phyloP scores from a whole-genome alignment of 176 grass and related monocot genomes.

The Luzula sylvatica region DNA sequence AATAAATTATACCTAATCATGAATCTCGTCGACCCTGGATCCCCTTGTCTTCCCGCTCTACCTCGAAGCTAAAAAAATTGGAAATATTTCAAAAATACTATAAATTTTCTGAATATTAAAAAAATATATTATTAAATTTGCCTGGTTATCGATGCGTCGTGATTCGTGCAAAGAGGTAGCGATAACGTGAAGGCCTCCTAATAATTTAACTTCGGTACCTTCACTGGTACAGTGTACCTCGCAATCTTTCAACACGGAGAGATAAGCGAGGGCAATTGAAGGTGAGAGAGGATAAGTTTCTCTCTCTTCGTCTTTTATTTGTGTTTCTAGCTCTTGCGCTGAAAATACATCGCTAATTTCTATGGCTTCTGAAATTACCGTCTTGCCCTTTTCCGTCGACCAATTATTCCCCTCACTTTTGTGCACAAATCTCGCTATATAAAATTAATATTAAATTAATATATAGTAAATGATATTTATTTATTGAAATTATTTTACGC shows the following conservation, averaged over 20 bases:
- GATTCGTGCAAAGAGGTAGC: slow-evolving; percentile 96
- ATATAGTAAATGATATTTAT: slow-evolving; percentile 7
- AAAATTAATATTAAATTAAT: too few relatives aligned
- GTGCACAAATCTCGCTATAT: slow-evolving; percentile 81
- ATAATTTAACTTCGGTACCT: slow-evolving; percentile 71
- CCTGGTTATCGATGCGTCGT: slow-evolving; percentile 93
- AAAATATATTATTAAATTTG: too few relatives aligned
- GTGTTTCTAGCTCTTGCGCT: slow-evolving; percentile 59
- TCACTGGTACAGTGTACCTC: slow-evolving; percentile 70
- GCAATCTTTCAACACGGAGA: slow-evolving; percentile 66
- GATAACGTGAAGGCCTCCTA: slow-evolving; percentile 96
- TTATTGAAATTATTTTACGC: background rate
- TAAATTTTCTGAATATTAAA: slow-evolving; percentile 10
- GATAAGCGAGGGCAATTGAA: slow-evolving; percentile 66
- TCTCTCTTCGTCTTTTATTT: slow-evolving; percentile 31
- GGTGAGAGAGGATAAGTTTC: slow-evolving; percentile 58
- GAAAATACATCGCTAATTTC: slow-evolving; percentile 57
- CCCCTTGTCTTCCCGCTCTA: slow-evolving; percentile 96
- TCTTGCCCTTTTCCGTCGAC: slow-evolving; percentile 51
- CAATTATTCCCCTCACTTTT: slow-evolving; percentile 58
- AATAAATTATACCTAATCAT: slow-evolving; percentile 71
- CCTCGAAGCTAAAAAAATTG: slow-evolving; percentile 53
- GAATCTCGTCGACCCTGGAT: slow-evolving; percentile 96
- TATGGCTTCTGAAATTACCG: slow-evolving; percentile 59
- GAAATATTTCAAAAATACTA: background rate